These are phyloP conservation scores for Irpex lacteus DNA, from an alignment of 1,284 basidiomycete genomes.

Conservation along the genomic window DNA sequence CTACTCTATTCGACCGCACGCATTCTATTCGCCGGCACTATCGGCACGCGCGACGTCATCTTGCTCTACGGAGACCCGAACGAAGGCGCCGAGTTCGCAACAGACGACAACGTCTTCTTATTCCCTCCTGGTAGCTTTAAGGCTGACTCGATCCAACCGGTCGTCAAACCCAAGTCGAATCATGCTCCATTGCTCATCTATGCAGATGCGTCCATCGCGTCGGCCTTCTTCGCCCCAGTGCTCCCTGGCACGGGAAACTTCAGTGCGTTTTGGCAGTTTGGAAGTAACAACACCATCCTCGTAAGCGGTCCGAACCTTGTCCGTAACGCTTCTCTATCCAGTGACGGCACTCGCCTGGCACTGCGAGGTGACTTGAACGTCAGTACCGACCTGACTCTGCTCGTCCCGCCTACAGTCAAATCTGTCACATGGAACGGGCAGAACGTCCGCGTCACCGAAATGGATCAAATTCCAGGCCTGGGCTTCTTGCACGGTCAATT, in stretches of 20 bases:
- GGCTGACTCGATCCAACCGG: slow-evolving; percentile 45
- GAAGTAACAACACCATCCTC: slow-evolving; percentile 48
- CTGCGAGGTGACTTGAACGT: slow-evolving; percentile 48
- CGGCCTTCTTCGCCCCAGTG: slow-evolving; percentile 53
- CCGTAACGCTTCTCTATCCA: slow-evolving; percentile 43
- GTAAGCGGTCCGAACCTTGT: slow-evolving; percentile 56
- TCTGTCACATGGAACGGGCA: slow-evolving; percentile 71
- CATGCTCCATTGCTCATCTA: slow-evolving; percentile 63
- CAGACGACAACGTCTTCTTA: slow-evolving; percentile 41
- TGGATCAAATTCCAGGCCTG: slow-evolving; percentile 18
- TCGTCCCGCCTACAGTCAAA: slow-evolving; percentile 48
- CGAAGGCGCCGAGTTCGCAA: slow-evolving; percentile 59
- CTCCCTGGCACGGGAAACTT: slow-evolving; percentile 33
- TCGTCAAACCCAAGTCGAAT: slow-evolving; percentile 62
- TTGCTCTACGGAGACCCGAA: slow-evolving; percentile 61
- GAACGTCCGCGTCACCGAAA: slow-evolving; percentile 34
- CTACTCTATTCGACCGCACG: slow-evolving; percentile 66
- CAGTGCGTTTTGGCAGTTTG: slow-evolving; percentile 47
- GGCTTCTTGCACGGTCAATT: slow-evolving; percentile 21
- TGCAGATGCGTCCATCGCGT: slow-evolving; percentile 60
- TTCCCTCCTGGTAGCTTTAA: slow-evolving; percentile 34
- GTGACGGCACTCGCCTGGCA: slow-evolving; percentile 33
- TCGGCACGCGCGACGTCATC: slow-evolving; percentile 65
- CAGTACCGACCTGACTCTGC: slow-evolving; percentile 41
- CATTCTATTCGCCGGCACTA: slow-evolving; percentile 63